Percentiles rank a stretch among this genome's conserved stretches.
phyloP scores from a whole-genome alignment of 495 filamentous ascomycete genomes.

The Tuber borchii region DNA sequence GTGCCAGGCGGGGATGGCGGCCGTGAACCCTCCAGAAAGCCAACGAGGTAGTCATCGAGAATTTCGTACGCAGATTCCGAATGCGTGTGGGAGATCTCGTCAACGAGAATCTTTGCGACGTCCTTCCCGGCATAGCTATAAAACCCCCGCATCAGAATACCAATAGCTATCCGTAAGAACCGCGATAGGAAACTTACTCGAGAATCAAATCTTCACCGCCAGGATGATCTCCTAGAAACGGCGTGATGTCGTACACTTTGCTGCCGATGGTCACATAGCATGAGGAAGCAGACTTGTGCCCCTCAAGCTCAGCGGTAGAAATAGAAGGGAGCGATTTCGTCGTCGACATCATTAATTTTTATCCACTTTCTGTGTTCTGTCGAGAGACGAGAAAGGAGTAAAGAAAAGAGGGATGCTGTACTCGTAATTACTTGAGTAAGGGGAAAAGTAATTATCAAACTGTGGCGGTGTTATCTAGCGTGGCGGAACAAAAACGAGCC shows the following conservation, averaged over 20 bases:
- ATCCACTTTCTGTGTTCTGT: background rate
- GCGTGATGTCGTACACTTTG: constrained; percentile 91
- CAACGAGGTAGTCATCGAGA: constrained; percentile 73
- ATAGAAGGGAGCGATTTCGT: constrained; percentile 65
- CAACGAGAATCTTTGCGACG: constrained; percentile 71
- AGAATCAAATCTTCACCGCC: constrained; percentile 84
- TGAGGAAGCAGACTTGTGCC: constrained; percentile 71
- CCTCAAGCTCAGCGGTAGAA: constrained; percentile 66
- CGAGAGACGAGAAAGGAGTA: background rate
- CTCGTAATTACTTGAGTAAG: constrained; percentile 34
- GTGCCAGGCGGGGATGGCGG: constrained; percentile 37
- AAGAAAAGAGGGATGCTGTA: constrained; percentile 44
- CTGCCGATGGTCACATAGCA: constrained; percentile 88
- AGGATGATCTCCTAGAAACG: constrained; percentile 81
- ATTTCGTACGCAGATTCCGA: constrained; percentile 90
- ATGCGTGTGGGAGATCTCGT: constrained; percentile 75
- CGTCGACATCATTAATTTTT: background rate
- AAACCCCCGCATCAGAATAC: constrained; percentile 14
- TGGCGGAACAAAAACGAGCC: constrained; percentile 4
- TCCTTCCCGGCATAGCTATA: constrained; percentile 69
- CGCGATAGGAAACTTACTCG: constrained; percentile 48
- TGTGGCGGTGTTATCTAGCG: constrained; percentile 18
- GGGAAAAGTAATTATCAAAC: constrained; percentile 27
- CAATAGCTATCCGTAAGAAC: background rate
- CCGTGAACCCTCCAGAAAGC: constrained; percentile 53